phyloP scores from a whole-genome alignment of 306 rosid genomes.

The Pterocarpus santalinus region DNA sequence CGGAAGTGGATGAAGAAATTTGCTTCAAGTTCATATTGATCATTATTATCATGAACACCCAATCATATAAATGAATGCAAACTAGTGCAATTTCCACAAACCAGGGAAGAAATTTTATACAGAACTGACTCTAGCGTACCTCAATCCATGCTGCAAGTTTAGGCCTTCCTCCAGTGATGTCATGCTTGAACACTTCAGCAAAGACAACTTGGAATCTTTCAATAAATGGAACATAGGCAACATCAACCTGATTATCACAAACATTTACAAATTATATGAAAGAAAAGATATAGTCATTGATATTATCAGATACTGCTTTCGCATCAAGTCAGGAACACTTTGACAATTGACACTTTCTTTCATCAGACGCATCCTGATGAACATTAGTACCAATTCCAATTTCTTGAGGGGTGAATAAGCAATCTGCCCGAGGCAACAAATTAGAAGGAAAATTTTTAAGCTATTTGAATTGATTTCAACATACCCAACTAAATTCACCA shows the following conservation, averaged over 20 bases:
- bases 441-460: not conserved
- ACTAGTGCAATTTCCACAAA: not conserved
- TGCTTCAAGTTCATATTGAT: conserved; percentile 27
- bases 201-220: conserved; percentile 73
- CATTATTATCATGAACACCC: conserved; percentile 16
- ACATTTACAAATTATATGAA: conserved; percentile 31
- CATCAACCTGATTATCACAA: conserved; percentile 71
- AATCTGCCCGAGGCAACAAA: not conserved
- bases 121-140: conserved; percentile 52
- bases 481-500: conserved; percentile 79
- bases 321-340: not conserved
- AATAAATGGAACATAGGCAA: conserved; percentile 71
- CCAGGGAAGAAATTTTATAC: not conserved
- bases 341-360: not conserved
- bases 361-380: conserved; percentile 19
- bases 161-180: conserved; percentile 80
- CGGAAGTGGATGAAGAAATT: no score
- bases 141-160: conserved; percentile 73
- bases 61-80: conserved; percentile 20
- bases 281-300: not conserved
- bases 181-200: conserved; percentile 61
- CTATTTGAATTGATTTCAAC: conserved; percentile 35
- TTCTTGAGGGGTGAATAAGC: not conserved
- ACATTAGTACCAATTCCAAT: not conserved
- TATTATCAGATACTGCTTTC: conserved; percentile 1